Conservation (phyloP, 805 yeast species). For the Hanseniaspora valbyensis region DNA sequence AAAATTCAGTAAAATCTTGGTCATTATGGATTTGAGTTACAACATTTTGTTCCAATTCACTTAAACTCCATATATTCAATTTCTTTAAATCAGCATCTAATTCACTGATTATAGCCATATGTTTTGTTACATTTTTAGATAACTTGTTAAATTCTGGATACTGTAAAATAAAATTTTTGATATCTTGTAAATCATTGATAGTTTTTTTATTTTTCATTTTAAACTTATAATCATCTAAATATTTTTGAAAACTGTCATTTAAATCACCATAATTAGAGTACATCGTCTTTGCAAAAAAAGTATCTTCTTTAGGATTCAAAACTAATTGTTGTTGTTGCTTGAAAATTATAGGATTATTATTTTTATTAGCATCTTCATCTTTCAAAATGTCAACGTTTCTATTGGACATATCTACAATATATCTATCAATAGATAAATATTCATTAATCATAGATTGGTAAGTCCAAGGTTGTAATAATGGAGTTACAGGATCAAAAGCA, state of each 20-base stretch:
- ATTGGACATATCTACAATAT: slow-evolving; percentile 57
- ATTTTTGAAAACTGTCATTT: slow-evolving; percentile 74
- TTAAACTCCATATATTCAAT: slow-evolving; percentile 64
- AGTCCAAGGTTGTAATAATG: slow-evolving; percentile 91
- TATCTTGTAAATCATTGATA: slow-evolving; percentile 71
- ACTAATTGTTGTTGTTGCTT: slow-evolving; percentile 55
- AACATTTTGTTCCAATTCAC: slow-evolving; percentile 82
- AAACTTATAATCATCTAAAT: slow-evolving; percentile 68
- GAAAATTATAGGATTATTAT: not conserved
- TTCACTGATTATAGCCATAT: slow-evolving; percentile 81
- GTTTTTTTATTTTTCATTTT: slow-evolving; percentile 61
- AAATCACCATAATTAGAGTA: slow-evolving; percentile 88
- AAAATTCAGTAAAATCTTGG: slow-evolving; percentile 45
- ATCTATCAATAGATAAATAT: slow-evolving; percentile 67
- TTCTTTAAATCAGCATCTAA: slow-evolving; percentile 61
- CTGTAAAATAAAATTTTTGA: slow-evolving; percentile 81
- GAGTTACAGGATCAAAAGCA: slow-evolving; percentile 84
- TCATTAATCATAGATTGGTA: slow-evolving; percentile 97
- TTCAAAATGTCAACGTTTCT: slow-evolving; percentile 5
- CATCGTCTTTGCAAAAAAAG: slow-evolving; percentile 70
- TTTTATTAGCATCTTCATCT: slow-evolving; percentile 13
- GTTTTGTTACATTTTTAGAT: slow-evolving; percentile 81
- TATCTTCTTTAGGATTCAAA: slow-evolving; percentile 57
- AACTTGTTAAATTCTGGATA: slow-evolving; percentile 88
- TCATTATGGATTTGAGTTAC: slow-evolving; percentile 54